Base-by-base conservation (phyloP, 1,284 basidiomycete genomes). In the Melampsora americana region DNA sequence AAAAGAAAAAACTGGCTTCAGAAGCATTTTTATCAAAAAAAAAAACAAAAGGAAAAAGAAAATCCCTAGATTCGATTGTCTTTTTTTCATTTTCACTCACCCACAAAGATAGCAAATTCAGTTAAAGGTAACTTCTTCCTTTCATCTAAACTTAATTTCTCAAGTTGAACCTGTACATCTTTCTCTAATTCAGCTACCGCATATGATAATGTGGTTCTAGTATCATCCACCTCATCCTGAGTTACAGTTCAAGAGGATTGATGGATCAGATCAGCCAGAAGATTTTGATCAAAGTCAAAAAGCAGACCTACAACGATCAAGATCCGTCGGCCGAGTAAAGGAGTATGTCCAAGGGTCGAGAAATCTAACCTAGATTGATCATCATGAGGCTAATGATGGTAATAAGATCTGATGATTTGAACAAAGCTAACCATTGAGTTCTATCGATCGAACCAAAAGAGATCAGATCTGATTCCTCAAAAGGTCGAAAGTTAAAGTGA, bases 211-310 rank as follows among this genome's bases (percentile, higher is more conserved):
- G 81, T 95, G 83, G 92, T 94, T 79, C 94, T 89, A 14, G 93
- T 91, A 83, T 96, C 94, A 81, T 96, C 94, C 44, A 96, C 89
- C 84, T 96, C 94, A 82, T 97, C 94, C 91, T 93, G 78, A 35
- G 26, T 23, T 23, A 28, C 5, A 48, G 30, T 67, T 73, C 70
- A n/a, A 26, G 11, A 28, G 9, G 23, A 35, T 18, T 4, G 26
- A 20, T 42, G 46, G 48, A 48, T 46, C 14, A 23, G 32, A 2
- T 66, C 1, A 66, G 26, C 1, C 48, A 20, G n/a, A 7, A 18
- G 50, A 7, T 39, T 1, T 1, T 0, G 35, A 20, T 48, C 26
- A 20, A 23, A 5, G 5, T 9, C 14, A 50, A 30, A 6, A 26
- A 50, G 42, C 18, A 14, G 6, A 85, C 90, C 80, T 82, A 92